These are phyloP conservation scores for Alternaria infectoria DNA, from an alignment of 2,329 filamentous ascomycete genomes.

Conservation along the genomic window DNA sequence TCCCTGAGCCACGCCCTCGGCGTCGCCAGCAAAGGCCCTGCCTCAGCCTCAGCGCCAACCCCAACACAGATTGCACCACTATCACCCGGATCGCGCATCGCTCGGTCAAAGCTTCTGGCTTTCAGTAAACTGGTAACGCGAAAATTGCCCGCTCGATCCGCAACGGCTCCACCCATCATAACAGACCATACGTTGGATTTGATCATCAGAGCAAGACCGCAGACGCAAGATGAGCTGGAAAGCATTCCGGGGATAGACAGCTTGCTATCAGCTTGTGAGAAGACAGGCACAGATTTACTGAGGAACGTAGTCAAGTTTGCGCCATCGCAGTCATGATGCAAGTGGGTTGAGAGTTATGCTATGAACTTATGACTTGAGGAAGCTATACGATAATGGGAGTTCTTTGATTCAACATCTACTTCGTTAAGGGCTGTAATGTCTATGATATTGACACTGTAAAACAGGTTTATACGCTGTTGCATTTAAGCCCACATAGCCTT, in stretches of 20 bases:
- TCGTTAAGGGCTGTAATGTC: not conserved
- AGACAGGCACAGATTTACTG: slow-evolving; percentile 29
- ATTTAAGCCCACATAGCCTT: slow-evolving; percentile 63
- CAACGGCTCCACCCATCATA: slow-evolving; percentile 20
- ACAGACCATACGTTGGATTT: slow-evolving; percentile 27
- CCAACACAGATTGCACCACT: not conserved
- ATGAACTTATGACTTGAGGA: not conserved
- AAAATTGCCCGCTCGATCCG: slow-evolving; percentile 13
- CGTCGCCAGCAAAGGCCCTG: not conserved
- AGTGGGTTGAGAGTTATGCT: not conserved
- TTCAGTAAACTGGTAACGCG: slow-evolving; percentile 35
- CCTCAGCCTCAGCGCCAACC: not conserved
- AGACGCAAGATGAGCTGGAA: slow-evolving; percentile 30
- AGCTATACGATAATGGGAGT: not conserved
- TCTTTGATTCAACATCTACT: not conserved
- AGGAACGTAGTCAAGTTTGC: slow-evolving; percentile 36
- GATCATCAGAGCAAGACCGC: slow-evolving; percentile 25
- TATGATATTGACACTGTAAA: not conserved
- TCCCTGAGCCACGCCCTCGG: not conserved
- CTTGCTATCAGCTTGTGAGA: slow-evolving; percentile 29
- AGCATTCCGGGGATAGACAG: slow-evolving; percentile 32
- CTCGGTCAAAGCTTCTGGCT: slow-evolving; percentile 34
- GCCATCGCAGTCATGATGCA: not conserved
- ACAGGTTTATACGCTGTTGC: not conserved
- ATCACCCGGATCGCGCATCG: slow-evolving; percentile 4